Base-by-base conservation (phyloP, 129 eudicot genomes). In the Chrysanthemum seticuspe region DNA sequence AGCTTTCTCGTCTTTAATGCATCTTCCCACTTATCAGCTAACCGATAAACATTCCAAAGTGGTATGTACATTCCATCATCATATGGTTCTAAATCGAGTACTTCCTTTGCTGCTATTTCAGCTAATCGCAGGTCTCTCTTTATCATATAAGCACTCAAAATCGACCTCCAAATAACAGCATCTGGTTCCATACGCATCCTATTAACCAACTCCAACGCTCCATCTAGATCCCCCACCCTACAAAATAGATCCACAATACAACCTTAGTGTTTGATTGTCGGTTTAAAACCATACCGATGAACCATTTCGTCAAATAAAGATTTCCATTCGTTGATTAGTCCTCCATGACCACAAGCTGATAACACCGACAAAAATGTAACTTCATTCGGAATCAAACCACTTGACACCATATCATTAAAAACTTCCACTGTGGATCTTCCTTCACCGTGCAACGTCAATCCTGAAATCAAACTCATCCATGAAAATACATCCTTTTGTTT, bases 91-190 rank as follows among this genome's bases (percentile, higher is more conserved):
- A 88, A 75, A 34, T 88, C 91, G 54, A 88, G 70, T 47, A 84
- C 83, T 62, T 81, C 81, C 67, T 72, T 83, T 34, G 77, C 91
- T 2, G 81, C 91, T 70, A 79, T 55, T 82, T 85, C 96, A 71
- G 87, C 91, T 62, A 84, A 81, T 6, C 63, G 76, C 40, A 82
- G 27, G 50, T 86, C 75, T 62, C 83, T 65, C 29, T 74, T 77
- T n/a, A 74, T 76, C 72, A 86, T 63, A 74, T 84, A 88, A 59
- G 82, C 82, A 76, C 81, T 81, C 3, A 88, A 69, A 53, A 88
- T 70, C 7, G 96, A 86, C 63, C 91, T 86, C 91, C 96, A 88
- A 15, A 88, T 88, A 23, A 88, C 89, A 66, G 87, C 89, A 74
- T 88, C 96, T 7, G 96, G 96, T 56, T 82, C 68, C 71, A 88